Evolutionary conservation across 2,329 filamentous ascomycete genomes (phyloP).

Genomic region (Neofusicoccum sp.): DNA sequence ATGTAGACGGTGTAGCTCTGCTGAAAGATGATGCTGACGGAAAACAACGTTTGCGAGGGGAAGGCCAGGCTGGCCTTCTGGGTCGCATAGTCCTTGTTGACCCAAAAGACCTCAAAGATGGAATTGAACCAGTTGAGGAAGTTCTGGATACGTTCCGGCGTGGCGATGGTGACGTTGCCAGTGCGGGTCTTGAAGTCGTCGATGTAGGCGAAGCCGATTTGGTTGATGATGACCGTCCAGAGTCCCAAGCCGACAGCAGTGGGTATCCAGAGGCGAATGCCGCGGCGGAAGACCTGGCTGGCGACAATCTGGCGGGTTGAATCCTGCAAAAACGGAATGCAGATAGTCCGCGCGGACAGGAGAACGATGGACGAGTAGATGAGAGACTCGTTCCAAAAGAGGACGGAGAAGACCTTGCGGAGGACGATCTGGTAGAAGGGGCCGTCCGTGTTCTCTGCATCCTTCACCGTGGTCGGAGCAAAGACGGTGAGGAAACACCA

Average conservation of each 20-base stretch:
- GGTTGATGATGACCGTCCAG: constrained; percentile 36
- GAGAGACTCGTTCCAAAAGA: constrained; percentile 47
- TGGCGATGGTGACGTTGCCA: constrained; percentile 38
- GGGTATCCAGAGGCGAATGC: constrained; percentile 43
- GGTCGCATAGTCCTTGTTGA: constrained; percentile 36
- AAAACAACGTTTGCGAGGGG: constrained; percentile 48
- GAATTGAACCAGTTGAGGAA: constrained; percentile 47
- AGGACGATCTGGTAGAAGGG: constrained; percentile 42
- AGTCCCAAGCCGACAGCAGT: constrained; percentile 42
- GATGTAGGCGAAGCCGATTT: constrained; percentile 34
- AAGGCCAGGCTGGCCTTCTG: constrained; percentile 45
- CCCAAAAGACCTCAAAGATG: constrained; percentile 49
- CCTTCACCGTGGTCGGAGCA: constrained; percentile 41
- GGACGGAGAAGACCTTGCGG: constrained; percentile 45
- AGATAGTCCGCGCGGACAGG: constrained; percentile 45
- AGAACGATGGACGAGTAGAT: constrained; percentile 48
- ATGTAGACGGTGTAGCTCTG: constrained; percentile 51
- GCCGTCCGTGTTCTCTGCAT: constrained; percentile 33
- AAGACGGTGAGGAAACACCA: constrained; percentile 48
- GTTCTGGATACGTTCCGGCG: constrained; percentile 35
- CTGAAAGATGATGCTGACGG: constrained; percentile 44
- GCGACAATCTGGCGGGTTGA: constrained; percentile 37
- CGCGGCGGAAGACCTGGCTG: constrained; percentile 43
- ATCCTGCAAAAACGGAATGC: constrained; percentile 42
- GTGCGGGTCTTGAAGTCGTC: constrained; percentile 37